Base-by-base conservation (phyloP, 805 yeast species). In the Wickerhamomyces rabaulensis region DNA sequence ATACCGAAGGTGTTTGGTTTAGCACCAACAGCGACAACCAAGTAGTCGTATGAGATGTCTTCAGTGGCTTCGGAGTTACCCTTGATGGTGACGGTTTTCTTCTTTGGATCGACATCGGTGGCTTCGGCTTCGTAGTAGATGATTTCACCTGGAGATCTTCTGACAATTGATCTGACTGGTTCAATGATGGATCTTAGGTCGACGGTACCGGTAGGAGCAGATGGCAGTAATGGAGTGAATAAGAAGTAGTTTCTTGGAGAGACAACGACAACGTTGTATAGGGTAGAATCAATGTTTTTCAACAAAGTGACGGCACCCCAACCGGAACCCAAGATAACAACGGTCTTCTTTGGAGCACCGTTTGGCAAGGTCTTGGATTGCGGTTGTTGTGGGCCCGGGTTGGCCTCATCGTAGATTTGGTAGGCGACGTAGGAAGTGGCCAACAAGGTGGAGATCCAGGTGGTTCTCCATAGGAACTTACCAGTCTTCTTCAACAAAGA, bases 201-300 rank as follows among this genome's bases (percentile, higher is more conserved):
- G 49, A 89, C 81, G 43, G 96, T 87, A 53, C 97, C 97, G 35
- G 96, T 91, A 47, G 97, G 95, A 56, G 92, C 87, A 22, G 96
- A 87, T 41, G 98, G 97, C 58, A 91, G 75, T 64, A 91, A 73
- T n/a, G 98, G 97, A 48, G 98, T 91, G 76, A 92, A 91, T 59
- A 91, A 74, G 71, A 91, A 90, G 74, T 88, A 92, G 75, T 91
- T 92, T 73, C 97, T 81, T 52, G 98, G 97, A 38, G 96, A 88
- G 41, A 91, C 86, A 47, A 91, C 82, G 42, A 89, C 81, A 43
- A 91, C 97, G 63, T 92, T 88, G 71, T 89, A 91, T 65, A 84
- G 74, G 41, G 91, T 73, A 38, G 97, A 84, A 65, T 91, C 97
- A 65, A 91, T 73, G 62, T 82, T 79, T 71, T 87, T 88, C 68